Evolutionary conservation across 2,329 filamentous ascomycete species (phyloP).

Genomic region (Exserohilum turcica): DNA sequence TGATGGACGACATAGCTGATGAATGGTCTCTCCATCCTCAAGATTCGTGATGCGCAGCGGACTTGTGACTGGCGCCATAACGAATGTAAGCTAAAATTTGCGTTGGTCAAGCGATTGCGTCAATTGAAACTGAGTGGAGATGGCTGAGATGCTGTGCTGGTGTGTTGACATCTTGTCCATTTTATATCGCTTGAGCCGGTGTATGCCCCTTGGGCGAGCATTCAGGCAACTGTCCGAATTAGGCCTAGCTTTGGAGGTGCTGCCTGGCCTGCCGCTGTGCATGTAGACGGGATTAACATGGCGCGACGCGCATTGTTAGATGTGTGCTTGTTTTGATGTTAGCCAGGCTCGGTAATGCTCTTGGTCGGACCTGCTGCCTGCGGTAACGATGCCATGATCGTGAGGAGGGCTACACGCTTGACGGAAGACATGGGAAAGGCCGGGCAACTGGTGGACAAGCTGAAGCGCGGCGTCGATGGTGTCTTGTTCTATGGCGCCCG

Average conservation of each 20-base stretch:
- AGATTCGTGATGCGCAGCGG: slow-evolving; percentile 27
- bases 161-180: background rate
- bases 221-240: slow-evolving; percentile 4
- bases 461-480: too few species aligned
- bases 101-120: background rate
- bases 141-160: too few species aligned
- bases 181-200: background rate
- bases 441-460: too few species aligned
- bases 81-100: background rate
- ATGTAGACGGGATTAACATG: background rate
- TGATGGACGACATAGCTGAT: slow-evolving; percentile 20
- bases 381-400: background rate
- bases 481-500: too few species aligned
- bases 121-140: background rate
- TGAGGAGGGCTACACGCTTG: too few species aligned
- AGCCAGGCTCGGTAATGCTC: too few species aligned
- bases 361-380: background rate
- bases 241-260: background rate
- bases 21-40: slow-evolving; percentile 34
- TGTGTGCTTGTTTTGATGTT: too few species aligned
- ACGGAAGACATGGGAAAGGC: too few species aligned
- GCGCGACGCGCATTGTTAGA: background rate
- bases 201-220: background rate
- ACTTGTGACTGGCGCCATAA: slow-evolving; percentile 8
- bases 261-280: background rate